These are phyloP conservation scores for Diplodia mutila DNA, from an alignment of 2,329 filamentous ascomycete genomes.

Conservation along the genomic window DNA sequence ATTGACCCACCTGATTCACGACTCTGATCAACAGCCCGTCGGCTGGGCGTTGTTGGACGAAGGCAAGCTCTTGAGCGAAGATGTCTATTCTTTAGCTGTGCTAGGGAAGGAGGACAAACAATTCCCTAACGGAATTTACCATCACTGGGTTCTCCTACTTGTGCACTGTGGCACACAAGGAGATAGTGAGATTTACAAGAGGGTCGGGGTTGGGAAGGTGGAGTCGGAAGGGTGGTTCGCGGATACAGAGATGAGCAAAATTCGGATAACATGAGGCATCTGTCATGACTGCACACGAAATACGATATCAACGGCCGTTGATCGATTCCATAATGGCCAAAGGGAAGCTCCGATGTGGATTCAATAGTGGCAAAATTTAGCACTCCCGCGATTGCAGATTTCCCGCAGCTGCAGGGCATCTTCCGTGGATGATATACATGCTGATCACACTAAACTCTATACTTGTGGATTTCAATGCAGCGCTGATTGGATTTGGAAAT, in stretches of 20 bases:
- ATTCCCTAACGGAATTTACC: background rate
- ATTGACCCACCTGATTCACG: slow-evolving; percentile 6
- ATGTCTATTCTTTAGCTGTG: slow-evolving; percentile 28
- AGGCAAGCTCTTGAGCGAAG: background rate
- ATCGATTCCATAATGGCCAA: no score
- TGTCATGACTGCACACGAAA: background rate
- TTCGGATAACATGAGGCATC: slow-evolving; percentile 2
- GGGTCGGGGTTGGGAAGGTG: slow-evolving; percentile 30
- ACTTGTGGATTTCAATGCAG: no score
- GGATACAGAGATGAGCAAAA: slow-evolving; percentile 1
- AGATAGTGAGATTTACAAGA: slow-evolving; percentile 20
- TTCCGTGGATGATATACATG: no score
- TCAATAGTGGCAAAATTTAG: background rate
- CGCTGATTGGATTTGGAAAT: no score
- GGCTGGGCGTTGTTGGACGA: slow-evolving; percentile 31
- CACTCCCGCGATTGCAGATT: background rate
- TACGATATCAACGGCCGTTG: background rate
- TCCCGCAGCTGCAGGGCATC: no score
- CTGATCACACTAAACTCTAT: no score
- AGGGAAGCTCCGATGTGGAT: background rate
- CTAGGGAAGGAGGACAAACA: slow-evolving; percentile 26
- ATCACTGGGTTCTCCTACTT: slow-evolving; percentile 30
- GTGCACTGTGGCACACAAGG: background rate
- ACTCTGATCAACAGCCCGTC: slow-evolving; percentile 9
- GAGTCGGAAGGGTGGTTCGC: slow-evolving; percentile 25